Evolutionary conservation across 768 basidiomycete genomes (phyloP).

Genomic region (Russula virescens): DNA sequence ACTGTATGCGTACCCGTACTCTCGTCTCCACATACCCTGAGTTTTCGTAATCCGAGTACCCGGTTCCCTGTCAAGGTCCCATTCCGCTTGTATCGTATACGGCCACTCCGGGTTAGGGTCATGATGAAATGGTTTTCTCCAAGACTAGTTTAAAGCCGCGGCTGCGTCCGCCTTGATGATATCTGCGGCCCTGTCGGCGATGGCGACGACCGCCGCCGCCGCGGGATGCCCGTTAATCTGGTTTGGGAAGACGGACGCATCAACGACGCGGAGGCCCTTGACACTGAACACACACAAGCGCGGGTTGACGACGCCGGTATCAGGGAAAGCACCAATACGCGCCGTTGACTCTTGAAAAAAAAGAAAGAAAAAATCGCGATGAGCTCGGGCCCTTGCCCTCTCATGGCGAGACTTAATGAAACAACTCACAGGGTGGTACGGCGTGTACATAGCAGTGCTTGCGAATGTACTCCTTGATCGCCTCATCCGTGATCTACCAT

Average conservation of each 20-base stretch:
- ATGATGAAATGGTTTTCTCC: too few relatives aligned
- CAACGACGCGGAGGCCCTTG: slow-evolving; percentile 36
- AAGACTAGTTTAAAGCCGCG: too few relatives aligned
- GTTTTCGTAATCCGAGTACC: too few relatives aligned
- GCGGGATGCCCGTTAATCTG: slow-evolving; percentile 16
- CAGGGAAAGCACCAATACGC: slow-evolving; percentile 11
- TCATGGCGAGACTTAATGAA: too few relatives aligned
- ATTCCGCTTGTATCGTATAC: too few relatives aligned
- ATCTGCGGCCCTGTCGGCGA: slow-evolving; percentile 17
- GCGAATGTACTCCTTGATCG: slow-evolving; percentile 20
- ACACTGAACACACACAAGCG: slow-evolving; percentile 40
- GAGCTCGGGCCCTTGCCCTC: neutral
- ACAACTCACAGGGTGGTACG: slow-evolving; percentile 32
- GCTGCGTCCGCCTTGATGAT: slow-evolving; percentile 11
- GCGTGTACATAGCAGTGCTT: neutral
- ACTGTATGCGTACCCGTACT: too few relatives aligned
- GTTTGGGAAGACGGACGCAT: slow-evolving; percentile 25
- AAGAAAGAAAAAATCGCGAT: neutral
- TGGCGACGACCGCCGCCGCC: slow-evolving; percentile 1
- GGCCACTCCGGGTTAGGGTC: too few relatives aligned
- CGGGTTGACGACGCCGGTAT: slow-evolving; percentile 39
- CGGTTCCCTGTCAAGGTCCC: too few relatives aligned
- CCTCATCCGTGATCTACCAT: slow-evolving; percentile 21
- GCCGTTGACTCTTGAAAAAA: slow-evolving; percentile 9
- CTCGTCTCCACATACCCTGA: too few relatives aligned